Percentiles rank a stretch among this genome's conserved stretches.
Evolutionary conservation across 2,329 filamentous ascomycete genomes (phyloP).

Genomic region (Penicillium aurantiogriseum): DNA sequence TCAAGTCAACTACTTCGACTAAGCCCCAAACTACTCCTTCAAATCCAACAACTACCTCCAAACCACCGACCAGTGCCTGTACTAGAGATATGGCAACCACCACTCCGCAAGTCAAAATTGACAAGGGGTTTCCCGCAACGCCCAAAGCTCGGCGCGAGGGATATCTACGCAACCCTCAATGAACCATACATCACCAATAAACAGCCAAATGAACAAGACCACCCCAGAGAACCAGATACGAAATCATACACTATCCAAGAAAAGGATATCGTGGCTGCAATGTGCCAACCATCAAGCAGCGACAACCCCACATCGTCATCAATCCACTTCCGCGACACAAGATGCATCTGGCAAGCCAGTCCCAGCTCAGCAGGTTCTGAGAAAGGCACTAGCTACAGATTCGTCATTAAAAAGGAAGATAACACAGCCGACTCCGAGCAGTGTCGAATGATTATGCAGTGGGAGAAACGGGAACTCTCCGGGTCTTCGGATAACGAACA

Average conservation of each 20-base stretch:
- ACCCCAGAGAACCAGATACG: background rate
- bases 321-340: slow-evolving; percentile 21
- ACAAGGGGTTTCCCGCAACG: slow-evolving; percentile 18
- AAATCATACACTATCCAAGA: background rate
- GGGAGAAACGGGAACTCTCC: slow-evolving; percentile 18
- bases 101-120: slow-evolving; percentile 27
- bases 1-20: slow-evolving; percentile 27
- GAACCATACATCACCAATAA: slow-evolving; percentile 23
- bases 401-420: slow-evolving; percentile 11
- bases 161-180: slow-evolving; percentile 32
- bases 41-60: slow-evolving; percentile 33
- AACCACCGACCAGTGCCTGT: slow-evolving; percentile 29
- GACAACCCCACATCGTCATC: background rate
- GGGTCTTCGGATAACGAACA: slow-evolving; percentile 6
- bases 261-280: slow-evolving; percentile 20
- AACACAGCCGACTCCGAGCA: background rate
- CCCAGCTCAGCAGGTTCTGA: slow-evolving; percentile 3
- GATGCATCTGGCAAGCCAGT: slow-evolving; percentile 18
- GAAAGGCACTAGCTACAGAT: slow-evolving; percentile 16
- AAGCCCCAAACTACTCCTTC: slow-evolving; percentile 30
- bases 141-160: slow-evolving; percentile 26
- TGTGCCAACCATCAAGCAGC: slow-evolving; percentile 12
- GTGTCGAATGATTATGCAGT: slow-evolving; percentile 22
- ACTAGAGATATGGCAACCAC: slow-evolving; percentile 33
- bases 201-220: background rate